phyloP scores from a whole-genome alignment of 768 basidiomycete genomes.

The Boletus vinaceobasis region DNA sequence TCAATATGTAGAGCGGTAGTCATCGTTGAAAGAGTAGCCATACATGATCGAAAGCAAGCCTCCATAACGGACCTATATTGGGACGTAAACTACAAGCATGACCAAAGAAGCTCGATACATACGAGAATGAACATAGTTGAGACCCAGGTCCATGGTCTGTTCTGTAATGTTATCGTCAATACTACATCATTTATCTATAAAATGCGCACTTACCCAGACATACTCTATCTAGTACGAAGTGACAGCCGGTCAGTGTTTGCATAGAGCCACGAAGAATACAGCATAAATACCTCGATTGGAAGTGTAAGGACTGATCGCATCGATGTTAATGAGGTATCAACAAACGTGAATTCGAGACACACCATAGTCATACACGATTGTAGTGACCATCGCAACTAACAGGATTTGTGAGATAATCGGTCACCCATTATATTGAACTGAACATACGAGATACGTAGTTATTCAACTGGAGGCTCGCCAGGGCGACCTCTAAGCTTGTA shows the following conservation, averaged over 20 bases:
- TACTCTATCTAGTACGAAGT: neutral
- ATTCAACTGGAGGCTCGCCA: conserved; percentile 4
- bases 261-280: neutral
- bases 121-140: neutral
- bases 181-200: too few species aligned
- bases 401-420: neutral
- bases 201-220: conserved; percentile 4
- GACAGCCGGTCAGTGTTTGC: neutral
- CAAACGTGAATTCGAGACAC: neutral
- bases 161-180: neutral
- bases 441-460: conserved; percentile 5
- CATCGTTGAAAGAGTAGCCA: neutral
- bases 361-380: conserved; percentile 4
- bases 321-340: neutral
- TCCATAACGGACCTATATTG: conserved; percentile 9
- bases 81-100: neutral
- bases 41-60: conserved; percentile 5
- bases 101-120: neutral
- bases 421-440: neutral
- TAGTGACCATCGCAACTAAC: conserved; percentile 1
- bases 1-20: neutral
- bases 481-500: neutral
- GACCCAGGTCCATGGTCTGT: neutral
- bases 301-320: conserved; percentile 5
- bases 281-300: conserved; percentile 1